Evolutionary conservation across 2,329 filamentous ascomycete species (phyloP).

Genomic region (Aspergillus sp.): DNA sequence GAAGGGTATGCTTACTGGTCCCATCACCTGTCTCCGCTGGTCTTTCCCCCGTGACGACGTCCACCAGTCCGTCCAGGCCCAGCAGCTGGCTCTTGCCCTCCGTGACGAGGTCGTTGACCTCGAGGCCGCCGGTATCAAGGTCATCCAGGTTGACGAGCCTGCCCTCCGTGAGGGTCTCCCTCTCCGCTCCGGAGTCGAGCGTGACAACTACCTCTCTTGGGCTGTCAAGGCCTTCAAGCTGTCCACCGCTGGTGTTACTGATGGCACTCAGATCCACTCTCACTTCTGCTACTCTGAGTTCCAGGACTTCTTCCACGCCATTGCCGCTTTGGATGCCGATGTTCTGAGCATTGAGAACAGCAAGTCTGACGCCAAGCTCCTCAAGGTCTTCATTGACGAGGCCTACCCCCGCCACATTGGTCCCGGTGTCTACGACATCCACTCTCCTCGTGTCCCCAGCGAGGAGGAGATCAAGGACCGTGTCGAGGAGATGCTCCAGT

Average conservation of each 20-base stretch:
- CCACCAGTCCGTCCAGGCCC: conserved; percentile 97
- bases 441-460: conserved; percentile 94
- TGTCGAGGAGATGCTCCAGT: conserved; percentile 95
- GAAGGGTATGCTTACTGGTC: conserved; percentile 99
- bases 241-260: conserved; percentile 84
- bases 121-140: conserved; percentile 90
- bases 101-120: conserved; percentile 98
- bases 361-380: conserved; percentile 99
- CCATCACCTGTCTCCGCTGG: conserved; percentile 98
- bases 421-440: conserved; percentile 99
- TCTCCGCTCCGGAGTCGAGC: conserved; percentile 88
- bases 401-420: conserved; percentile 97
- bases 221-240: conserved; percentile 98
- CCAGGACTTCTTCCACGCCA: conserved; percentile 99
- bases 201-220: conserved; percentile 95
- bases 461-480: conserved; percentile 98
- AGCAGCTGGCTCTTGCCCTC: conserved; percentile 96
- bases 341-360: conserved; percentile 99
- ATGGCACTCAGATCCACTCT: conserved; percentile 98
- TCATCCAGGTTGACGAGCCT: conserved; percentile 99
- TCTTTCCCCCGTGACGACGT: conserved; percentile 99
- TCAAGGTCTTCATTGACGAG: conserved; percentile 97
- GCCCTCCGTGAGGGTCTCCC: conserved; percentile 99
- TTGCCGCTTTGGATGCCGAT: conserved; percentile 94
- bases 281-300: conserved; percentile 99